phyloP scores from a whole-genome alignment of 768 basidiomycete genomes.

The Rickenella mellea region DNA sequence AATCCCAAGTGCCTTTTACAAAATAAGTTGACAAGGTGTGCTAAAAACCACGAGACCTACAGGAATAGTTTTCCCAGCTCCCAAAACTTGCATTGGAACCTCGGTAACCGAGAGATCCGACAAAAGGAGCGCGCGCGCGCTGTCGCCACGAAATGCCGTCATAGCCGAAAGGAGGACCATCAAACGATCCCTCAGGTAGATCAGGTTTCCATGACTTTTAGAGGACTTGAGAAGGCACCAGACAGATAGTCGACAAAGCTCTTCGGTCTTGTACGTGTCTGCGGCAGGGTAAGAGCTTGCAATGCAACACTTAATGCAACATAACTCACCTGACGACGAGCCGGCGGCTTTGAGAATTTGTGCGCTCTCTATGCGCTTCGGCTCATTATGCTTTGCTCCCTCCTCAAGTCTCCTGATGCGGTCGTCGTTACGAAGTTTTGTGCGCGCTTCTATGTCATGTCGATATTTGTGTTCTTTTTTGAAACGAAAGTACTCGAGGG shows the following conservation, averaged over 20 bases:
- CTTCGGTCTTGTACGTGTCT: no score
- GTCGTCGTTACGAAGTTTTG: slow-evolving; percentile 11
- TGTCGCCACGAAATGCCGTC: slow-evolving; percentile 22
- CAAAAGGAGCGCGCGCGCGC: slow-evolving; percentile 12
- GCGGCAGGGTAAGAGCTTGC: no score
- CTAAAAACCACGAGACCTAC: no score
- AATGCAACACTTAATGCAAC: no score
- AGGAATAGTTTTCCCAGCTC: no score
- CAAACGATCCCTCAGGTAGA: no score
- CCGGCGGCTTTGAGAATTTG: slow-evolving; percentile 17
- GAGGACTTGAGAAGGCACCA: no score
- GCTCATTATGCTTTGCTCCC: slow-evolving; percentile 10
- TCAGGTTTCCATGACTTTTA: no score
- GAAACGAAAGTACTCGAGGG: slow-evolving; percentile 4
- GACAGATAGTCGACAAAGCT: no score
- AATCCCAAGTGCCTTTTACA: slow-evolving; percentile 21
- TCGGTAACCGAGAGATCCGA: slow-evolving; percentile 16
- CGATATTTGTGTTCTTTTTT: slow-evolving; percentile 13
- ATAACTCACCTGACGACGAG: slow-evolving; percentile 5
- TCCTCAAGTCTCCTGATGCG: slow-evolving; percentile 14
- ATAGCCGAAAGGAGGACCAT: slow-evolving; percentile 20
- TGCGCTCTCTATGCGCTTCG: slow-evolving; percentile 9
- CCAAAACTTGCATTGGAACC: slow-evolving; percentile 12
- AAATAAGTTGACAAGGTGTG: no score
- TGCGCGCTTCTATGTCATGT: slow-evolving; percentile 10